Evolutionary conservation across 495 filamentous ascomycete genomes (phyloP), one percentile per base, ranked within the genome.

Genomic region (Xylaria longipes): DNA sequence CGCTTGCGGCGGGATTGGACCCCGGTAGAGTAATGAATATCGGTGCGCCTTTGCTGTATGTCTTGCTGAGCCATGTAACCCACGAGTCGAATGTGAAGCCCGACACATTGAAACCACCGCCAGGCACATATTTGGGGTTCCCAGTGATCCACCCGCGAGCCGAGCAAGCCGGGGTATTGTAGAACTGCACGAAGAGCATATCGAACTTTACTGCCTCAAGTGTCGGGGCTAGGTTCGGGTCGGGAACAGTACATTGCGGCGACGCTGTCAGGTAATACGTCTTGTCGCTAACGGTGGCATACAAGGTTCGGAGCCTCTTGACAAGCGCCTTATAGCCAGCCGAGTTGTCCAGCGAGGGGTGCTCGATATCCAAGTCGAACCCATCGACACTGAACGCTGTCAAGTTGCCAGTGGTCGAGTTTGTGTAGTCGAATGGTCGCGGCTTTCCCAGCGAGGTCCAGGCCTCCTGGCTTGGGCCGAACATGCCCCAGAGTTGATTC

Each of bases 151-250:
- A 88, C 61, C 81, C 77, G 12, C 82, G 78, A 2, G 89, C 88
- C 57, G 84, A 86, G 79, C 90, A 92, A 20, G 72, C 73, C 29
- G 73, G 68, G 76, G 90, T 91, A 83, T 92, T 90, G 80, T 91
- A 92, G 83, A 91, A 92, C 75, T 92, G 91, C 17, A 91, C 83
- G 77, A 88, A 92, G 20, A 92, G 78, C 60, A 89, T 87, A 74
- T 93, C 91, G 68, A 91, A 87, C 14, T 76, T 69, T 43, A 83
- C 82, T 0, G 79, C 82, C 61, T 82, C 75, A 37, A 93, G 85
- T 43, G 88, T 85, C 5, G 82, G 81, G 37, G 84, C 82, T 65
- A 90, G 81, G 43, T 87, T 82, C n/a, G 81, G 79, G 43, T 81
- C 77, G 72, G 75, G 80, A 33, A 86, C 85, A 0, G 86, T 82